Conservation (phyloP, 805 yeast species). For the Nakazawaea molendinolei region DNA sequence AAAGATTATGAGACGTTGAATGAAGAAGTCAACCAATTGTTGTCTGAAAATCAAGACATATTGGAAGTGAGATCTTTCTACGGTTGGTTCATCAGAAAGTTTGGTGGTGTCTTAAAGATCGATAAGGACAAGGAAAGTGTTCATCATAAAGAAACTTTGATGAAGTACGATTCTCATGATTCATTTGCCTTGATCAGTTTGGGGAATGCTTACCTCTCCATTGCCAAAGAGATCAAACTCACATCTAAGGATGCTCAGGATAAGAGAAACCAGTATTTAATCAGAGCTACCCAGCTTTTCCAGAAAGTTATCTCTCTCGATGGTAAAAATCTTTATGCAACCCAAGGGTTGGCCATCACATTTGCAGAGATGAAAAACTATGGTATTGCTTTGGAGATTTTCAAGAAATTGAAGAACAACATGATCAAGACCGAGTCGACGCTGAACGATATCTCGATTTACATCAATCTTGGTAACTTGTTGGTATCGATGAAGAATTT, state of each 20-base stretch:
- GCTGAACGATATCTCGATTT: conserved; percentile 74
- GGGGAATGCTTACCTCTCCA: conserved; percentile 77
- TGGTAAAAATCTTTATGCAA: conserved; percentile 85
- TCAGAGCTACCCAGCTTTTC: conserved; percentile 87
- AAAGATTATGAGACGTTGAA: conserved; percentile 35
- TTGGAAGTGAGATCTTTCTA: conserved; percentile 85
- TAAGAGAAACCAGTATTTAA: conserved; percentile 65
- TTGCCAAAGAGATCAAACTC: conserved; percentile 70
- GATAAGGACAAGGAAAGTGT: conserved; percentile 58
- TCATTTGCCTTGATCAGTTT: conserved; percentile 81
- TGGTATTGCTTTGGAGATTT: conserved; percentile 74
- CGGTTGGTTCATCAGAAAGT: conserved; percentile 77
- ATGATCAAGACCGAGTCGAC: conserved; percentile 29
- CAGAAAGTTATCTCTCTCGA: conserved; percentile 84
- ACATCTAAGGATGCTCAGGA: conserved; percentile 42
- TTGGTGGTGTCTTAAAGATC: conserved; percentile 41
- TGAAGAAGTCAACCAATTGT: conserved; percentile 46
- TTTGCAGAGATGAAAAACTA: conserved; percentile 79
- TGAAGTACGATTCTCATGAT: conserved; percentile 80
- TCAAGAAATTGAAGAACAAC: conserved; percentile 77
- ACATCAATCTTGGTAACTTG: conserved; percentile 84
- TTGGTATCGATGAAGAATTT: conserved; percentile 75
- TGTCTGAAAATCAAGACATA: conserved; percentile 49
- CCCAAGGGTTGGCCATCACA: conserved; percentile 93
- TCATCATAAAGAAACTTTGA: conserved; percentile 81